Evolutionary conservation across 2,329 filamentous ascomycete species (phyloP).

Genomic region (Stemphylium beticola): DNA sequence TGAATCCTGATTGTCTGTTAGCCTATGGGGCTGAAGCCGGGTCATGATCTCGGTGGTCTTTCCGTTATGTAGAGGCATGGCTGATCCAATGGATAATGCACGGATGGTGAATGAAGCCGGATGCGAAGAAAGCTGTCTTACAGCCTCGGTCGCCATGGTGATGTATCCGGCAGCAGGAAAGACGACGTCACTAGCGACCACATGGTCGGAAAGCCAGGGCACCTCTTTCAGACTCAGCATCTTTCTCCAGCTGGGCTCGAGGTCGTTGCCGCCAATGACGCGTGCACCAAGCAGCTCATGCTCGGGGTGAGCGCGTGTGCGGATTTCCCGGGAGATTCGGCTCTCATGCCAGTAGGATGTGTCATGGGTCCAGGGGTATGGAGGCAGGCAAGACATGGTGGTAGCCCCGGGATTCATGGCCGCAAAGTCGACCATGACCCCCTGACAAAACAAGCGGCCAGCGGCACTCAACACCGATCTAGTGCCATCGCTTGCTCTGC

Average conservation of each 20-base stretch:
- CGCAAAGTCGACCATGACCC: no score
- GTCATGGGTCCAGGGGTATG: constrained; percentile 19
- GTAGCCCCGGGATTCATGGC: not conserved
- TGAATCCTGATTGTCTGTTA: no score
- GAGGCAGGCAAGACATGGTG: not conserved
- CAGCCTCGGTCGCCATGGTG: constrained; percentile 48
- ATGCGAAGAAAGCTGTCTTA: no score
- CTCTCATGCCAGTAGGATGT: constrained; percentile 26
- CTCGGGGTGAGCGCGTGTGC: not conserved
- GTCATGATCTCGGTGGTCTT: no score
- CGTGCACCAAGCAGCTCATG: constrained; percentile 21
- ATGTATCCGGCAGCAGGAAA: constrained; percentile 55
- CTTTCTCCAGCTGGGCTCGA: constrained; percentile 16
- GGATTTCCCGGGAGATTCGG: constrained; percentile 7
- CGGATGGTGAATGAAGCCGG: no score
- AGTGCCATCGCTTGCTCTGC: no score
- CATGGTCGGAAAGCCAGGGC: constrained; percentile 56
- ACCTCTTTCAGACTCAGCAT: constrained; percentile 26
- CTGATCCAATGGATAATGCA: no score
- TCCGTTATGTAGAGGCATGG: no score
- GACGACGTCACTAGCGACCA: constrained; percentile 47
- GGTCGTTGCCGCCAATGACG: not conserved
- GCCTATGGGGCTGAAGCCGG: no score
- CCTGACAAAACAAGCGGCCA: no score
- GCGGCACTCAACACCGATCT: no score